These are phyloP conservation scores for Phylloporus scabripes DNA, from an alignment of 768 basidiomycete genomes.

Conservation along the genomic window DNA sequence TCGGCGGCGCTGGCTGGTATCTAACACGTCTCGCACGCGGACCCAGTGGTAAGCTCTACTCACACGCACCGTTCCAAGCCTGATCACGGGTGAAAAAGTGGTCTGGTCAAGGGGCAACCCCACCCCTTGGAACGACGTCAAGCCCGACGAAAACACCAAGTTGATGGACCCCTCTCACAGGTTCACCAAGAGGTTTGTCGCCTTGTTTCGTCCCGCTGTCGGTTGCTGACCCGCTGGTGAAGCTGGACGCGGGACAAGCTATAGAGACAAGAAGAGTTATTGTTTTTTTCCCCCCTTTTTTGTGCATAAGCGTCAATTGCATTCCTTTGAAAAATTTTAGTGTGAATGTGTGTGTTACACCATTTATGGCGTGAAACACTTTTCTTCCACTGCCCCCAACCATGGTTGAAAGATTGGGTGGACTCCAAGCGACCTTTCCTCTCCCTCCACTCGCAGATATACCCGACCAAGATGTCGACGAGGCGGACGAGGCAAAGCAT, in stretches of 20 bases:
- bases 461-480: slow-evolving; percentile 39
- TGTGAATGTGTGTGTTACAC: slow-evolving; percentile 2
- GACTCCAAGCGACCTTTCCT: slow-evolving; percentile 35
- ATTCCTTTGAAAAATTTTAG: background rate
- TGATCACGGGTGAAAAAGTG: slow-evolving; percentile 30
- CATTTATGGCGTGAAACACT: background rate
- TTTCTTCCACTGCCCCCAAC: background rate
- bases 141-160: slow-evolving; percentile 72
- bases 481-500: slow-evolving; percentile 28
- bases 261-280: slow-evolving; percentile 29
- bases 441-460: slow-evolving; percentile 38
- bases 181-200: slow-evolving; percentile 57
- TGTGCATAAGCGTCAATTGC: slow-evolving; percentile 21
- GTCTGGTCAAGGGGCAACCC: slow-evolving; percentile 71
- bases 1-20: slow-evolving; percentile 64
- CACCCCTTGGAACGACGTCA: slow-evolving; percentile 82
- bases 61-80: background rate
- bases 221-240: slow-evolving; percentile 5
- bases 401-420: slow-evolving; percentile 41
- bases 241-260: slow-evolving; percentile 78
- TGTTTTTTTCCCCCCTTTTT: slow-evolving; percentile 2
- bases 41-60: slow-evolving; percentile 40
- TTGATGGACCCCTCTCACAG: slow-evolving; percentile 63
- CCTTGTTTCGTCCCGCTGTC: background rate
- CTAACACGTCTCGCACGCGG: slow-evolving; percentile 56